phyloP scores from a whole-genome alignment of 805 yeast species.

The Huiozyma sinensis region DNA sequence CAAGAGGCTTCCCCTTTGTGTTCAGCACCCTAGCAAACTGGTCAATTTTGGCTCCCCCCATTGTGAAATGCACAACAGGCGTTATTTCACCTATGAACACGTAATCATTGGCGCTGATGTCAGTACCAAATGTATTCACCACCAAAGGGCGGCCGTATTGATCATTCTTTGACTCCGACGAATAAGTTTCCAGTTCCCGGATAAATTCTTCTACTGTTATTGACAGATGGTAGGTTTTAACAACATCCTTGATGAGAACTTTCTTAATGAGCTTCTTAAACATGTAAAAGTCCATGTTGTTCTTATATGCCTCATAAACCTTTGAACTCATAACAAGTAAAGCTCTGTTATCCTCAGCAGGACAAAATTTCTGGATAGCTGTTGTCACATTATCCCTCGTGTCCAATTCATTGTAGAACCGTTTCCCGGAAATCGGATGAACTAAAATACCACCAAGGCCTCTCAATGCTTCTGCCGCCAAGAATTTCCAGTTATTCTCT shows the following conservation, averaged over 20 bases:
- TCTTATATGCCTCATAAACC: constrained; percentile 35
- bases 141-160: constrained; percentile 28
- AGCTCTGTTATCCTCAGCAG: constrained; percentile 25
- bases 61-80: constrained; percentile 56
- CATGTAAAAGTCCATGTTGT: constrained; percentile 43
- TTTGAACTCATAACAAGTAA: constrained; percentile 32
- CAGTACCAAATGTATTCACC: constrained; percentile 26
- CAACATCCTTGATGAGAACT: constrained; percentile 24
- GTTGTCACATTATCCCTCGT: constrained; percentile 45
- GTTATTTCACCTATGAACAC: constrained; percentile 43
- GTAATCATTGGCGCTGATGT: constrained; percentile 19
- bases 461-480: constrained; percentile 54
- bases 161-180: constrained; percentile 22
- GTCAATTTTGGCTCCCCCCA: constrained; percentile 55
- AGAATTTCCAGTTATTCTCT: constrained; percentile 37
- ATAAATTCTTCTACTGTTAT: constrained; percentile 14
- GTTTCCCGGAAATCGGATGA: constrained; percentile 33
- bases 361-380: constrained; percentile 29
- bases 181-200: constrained; percentile 15
- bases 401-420: constrained; percentile 44
- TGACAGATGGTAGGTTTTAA: constrained; percentile 16
- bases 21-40: constrained; percentile 34
- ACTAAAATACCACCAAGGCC: constrained; percentile 50
- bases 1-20: constrained; percentile 23
- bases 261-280: constrained; percentile 29